Evolutionary conservation across 2,329 filamentous ascomycete genomes (phyloP), one percentile per base, ranked within the genome.

Genomic region (Metarhizium brunneum): DNA sequence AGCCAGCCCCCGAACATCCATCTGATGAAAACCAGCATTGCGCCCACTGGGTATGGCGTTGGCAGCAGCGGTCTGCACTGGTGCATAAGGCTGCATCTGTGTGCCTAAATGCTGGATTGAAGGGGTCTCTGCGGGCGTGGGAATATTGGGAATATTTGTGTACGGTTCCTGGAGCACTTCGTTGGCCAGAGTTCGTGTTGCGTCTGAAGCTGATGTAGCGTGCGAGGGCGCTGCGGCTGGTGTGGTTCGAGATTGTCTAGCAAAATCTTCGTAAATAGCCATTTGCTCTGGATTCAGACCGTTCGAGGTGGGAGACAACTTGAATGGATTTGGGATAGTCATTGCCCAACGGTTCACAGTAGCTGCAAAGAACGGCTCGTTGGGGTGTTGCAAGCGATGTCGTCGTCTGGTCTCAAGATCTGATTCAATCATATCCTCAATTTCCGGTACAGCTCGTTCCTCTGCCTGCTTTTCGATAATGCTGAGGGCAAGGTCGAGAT

Each of bases 381-480:
- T 90, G 2, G 90, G 87, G 54, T 90, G 82, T 59, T 86, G 82
- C 49, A 84, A 74, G 57, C 86, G 84, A 69, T 95, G 90, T 47
- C 85, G 83, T 50, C 89, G 84, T 52, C 94, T 87, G 30, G 83
- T 79, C 56, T 92, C 87, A 32, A 96, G 73, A 60, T 95, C 89
- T 25, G 80, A 75, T 68, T 94, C 88, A 51, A 99, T 88, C 72
- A 96, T 88, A 59, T 95, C 88, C 68, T 99, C 92, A 57, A 99
- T 97, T 69, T 99, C 94, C 2, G 90, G 88, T 43, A 96, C 78
- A 10, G 94, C 94, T 58, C 92, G 88, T 65, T 95, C 89, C 69
- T 97, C 92, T 3, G 94, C 95, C 53, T 94, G 92, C 70, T 94
- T 91, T 71, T 99, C 94, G 49, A 99, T 95, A 59, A 96, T 89